phyloP scores from a whole-genome alignment of 805 yeast species.

The Danielozyma ontarioensis region DNA sequence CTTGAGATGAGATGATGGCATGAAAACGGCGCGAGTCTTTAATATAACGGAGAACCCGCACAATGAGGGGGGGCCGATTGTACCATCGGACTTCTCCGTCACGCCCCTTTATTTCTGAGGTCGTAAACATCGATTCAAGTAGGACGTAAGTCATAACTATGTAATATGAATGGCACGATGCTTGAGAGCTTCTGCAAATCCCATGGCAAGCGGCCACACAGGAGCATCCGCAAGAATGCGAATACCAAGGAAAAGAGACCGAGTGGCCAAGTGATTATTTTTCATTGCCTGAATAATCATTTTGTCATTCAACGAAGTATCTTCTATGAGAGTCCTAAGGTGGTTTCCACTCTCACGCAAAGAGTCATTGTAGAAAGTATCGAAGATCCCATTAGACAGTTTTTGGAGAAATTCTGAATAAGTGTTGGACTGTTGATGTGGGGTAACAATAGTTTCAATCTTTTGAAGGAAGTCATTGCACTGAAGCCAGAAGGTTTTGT shows the following conservation, averaged over 20 bases:
- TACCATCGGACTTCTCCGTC: no score
- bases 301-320: conserved; percentile 25
- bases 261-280: conserved; percentile 46
- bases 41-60: no score
- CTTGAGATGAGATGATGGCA: no score
- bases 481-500: conserved; percentile 57
- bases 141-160: no score
- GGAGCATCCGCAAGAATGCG: conserved; percentile 80
- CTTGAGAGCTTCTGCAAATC: conserved; percentile 75
- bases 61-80: no score
- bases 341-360: not conserved
- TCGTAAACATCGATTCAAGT: no score
- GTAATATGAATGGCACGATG: conserved; percentile 39
- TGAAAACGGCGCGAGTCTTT: no score
- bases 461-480: conserved; percentile 56
- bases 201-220: conserved; percentile 77
- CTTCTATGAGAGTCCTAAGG: not conserved
- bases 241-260: conserved; percentile 65
- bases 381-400: conserved; percentile 57
- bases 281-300: conserved; percentile 39
- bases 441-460: conserved; percentile 54
- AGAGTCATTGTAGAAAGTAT: conserved; percentile 15
- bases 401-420: conserved; percentile 55
- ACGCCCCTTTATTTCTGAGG: no score
- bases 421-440: conserved; percentile 45